These are phyloP conservation scores for Pisolithus orientalis DNA, from an alignment of 768 basidiomycete species.

Conservation along the genomic window DNA sequence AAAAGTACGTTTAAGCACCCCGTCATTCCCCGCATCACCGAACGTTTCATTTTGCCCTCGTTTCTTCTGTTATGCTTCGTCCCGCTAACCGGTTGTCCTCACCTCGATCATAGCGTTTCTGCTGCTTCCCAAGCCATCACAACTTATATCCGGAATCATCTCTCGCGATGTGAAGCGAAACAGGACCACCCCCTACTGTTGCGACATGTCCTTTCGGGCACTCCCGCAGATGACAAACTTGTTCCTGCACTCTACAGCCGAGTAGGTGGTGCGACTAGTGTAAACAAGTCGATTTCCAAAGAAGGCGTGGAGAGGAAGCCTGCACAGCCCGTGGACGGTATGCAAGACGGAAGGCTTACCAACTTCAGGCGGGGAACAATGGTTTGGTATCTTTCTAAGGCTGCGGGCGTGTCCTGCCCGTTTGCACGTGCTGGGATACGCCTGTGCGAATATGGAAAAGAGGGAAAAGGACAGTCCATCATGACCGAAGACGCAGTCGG, in stretches of 20 bases:
- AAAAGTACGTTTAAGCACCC: conserved; percentile 50
- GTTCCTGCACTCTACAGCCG: conserved; percentile 65
- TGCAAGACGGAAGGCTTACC: conserved; percentile 39
- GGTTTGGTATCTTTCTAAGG: conserved; percentile 76
- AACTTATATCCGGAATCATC: conserved; percentile 72
- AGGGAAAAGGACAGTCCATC: conserved; percentile 31
- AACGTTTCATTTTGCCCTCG: conserved; percentile 7
- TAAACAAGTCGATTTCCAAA: conserved; percentile 19
- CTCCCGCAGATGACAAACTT: conserved; percentile 65
- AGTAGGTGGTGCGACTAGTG: conserved; percentile 56
- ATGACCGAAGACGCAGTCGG: conserved; percentile 24
- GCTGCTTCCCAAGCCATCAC: conserved; percentile 80
- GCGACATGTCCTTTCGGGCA: conserved; percentile 67
- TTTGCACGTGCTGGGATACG: conserved; percentile 70
- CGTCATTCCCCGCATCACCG: conserved; percentile 1
- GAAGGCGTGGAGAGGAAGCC: conserved; percentile 23
- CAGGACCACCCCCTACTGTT: conserved; percentile 71
- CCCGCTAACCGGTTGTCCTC: conserved; percentile 2
- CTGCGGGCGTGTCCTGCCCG: conserved; percentile 70
- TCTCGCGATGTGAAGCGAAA: conserved; percentile 62
- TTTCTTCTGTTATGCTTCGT: conserved; percentile 8
- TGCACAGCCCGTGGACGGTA: neutral
- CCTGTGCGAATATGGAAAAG: conserved; percentile 59
- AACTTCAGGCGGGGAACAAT: conserved; percentile 75
- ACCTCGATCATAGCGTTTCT: conserved; percentile 44